Percentiles rank a stretch among this genome's conserved stretches.
Evolutionary conservation across 495 filamentous ascomycete species (phyloP).

Genomic region (Annulohypoxylon nitens): DNA sequence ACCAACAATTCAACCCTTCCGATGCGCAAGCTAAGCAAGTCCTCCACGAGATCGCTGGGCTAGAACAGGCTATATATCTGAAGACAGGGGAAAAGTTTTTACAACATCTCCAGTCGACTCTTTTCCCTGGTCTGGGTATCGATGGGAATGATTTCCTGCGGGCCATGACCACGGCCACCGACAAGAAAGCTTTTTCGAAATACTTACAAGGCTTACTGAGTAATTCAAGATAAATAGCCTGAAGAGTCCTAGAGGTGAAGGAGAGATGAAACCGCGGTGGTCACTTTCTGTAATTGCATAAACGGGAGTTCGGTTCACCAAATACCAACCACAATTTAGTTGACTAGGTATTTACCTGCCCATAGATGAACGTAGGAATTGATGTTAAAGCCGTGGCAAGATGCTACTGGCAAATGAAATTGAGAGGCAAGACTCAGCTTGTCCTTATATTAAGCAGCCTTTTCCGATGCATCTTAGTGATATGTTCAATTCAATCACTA

Average conservation of each 20-base stretch:
- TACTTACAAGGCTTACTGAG: conserved; percentile 63
- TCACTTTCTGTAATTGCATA: conserved; percentile 37
- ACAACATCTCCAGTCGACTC: conserved; percentile 60
- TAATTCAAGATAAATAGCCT: conserved; percentile 48
- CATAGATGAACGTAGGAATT: conserved; percentile 43
- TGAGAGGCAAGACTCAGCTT: conserved; percentile 8
- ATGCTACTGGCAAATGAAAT: conserved; percentile 20
- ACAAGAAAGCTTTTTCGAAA: conserved; percentile 62
- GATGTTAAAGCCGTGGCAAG: conserved; percentile 36
- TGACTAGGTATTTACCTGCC: conserved; percentile 12
- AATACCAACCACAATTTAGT: conserved; percentile 43
- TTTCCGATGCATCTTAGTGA: not conserved
- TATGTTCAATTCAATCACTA: no score
- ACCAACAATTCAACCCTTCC: conserved; percentile 77
- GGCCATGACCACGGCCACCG: conserved; percentile 62
- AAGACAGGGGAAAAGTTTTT: conserved; percentile 79
- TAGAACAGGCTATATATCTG: conserved; percentile 88
- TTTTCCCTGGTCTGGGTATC: conserved; percentile 63
- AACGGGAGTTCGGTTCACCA: conserved; percentile 43
- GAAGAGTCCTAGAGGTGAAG: not conserved
- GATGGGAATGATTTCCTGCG: conserved; percentile 64
- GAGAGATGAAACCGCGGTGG: conserved; percentile 10
- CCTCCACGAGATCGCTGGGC: conserved; percentile 80
- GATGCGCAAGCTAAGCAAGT: conserved; percentile 90
- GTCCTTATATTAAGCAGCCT: not conserved